phyloP scores from a whole-genome alignment of 2,329 filamentous ascomycete species.

The Aspergillus sp. region DNA sequence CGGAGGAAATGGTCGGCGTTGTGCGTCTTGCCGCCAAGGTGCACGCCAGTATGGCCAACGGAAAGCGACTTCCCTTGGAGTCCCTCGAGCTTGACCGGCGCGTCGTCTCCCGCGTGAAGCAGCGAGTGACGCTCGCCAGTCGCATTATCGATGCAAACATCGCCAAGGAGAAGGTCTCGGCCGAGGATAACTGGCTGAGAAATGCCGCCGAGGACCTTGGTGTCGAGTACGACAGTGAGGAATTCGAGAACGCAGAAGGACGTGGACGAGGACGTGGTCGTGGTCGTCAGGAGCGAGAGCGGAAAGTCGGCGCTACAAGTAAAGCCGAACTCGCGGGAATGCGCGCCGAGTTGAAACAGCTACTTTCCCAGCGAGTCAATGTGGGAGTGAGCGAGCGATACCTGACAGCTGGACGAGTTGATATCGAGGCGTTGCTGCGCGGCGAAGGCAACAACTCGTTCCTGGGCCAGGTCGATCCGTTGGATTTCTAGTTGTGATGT shows the following conservation, averaged over 20 bases:
- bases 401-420: conserved; percentile 72
- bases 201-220: conserved; percentile 88
- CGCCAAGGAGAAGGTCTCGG: conserved; percentile 82
- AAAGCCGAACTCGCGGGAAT: conserved; percentile 73
- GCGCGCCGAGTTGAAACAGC: conserved; percentile 68
- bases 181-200: conserved; percentile 81
- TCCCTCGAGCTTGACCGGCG: conserved; percentile 81
- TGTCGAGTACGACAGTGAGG: conserved; percentile 88
- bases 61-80: conserved; percentile 63
- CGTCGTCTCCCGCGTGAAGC: conserved; percentile 72
- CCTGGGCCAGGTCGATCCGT: conserved; percentile 55
- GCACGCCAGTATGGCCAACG: conserved; percentile 61
- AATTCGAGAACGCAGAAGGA: conserved; percentile 65
- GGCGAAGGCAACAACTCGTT: conserved; percentile 65
- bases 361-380: conserved; percentile 76
- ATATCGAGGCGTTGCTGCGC: conserved; percentile 70
- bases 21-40: conserved; percentile 84
- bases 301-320: conserved; percentile 63
- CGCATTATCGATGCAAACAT: conserved; percentile 77
- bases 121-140: conserved; percentile 78
- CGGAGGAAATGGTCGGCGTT: conserved; percentile 85
- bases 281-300: conserved; percentile 73
- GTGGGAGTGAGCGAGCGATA: conserved; percentile 86
- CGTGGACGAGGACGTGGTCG: conserved; percentile 62
- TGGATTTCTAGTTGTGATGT: conserved; percentile 35